phyloP scores from a whole-genome alignment of 306 rosid genomes.

The Prunus davidiana region DNA sequence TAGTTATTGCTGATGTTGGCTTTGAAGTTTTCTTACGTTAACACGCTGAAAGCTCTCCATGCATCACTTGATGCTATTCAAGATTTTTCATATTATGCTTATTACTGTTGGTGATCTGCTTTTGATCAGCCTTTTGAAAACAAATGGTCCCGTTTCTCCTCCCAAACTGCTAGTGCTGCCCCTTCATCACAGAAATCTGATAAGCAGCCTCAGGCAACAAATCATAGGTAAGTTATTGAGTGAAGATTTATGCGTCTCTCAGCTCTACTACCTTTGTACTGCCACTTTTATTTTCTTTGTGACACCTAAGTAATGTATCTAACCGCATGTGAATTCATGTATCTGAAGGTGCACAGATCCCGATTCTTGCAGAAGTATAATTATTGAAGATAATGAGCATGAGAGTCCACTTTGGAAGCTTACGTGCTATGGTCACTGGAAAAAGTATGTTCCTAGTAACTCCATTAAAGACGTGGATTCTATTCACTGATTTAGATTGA shows the following conservation, averaged over 20 bases:
- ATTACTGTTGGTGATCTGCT: slow-evolving; percentile 12
- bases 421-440: slow-evolving; percentile 79
- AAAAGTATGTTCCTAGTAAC: slow-evolving; percentile 42
- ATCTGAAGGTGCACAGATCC: slow-evolving; percentile 81
- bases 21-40: slow-evolving; percentile 12
- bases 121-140: slow-evolving; percentile 69
- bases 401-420: slow-evolving; percentile 92
- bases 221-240: slow-evolving; percentile 59
- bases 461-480: background rate
- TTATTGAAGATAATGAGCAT: slow-evolving; percentile 62
- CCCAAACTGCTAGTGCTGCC: slow-evolving; percentile 31
- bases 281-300: slow-evolving; percentile 12
- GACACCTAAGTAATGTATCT: slow-evolving; percentile 11
- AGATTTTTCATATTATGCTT: background rate
- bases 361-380: slow-evolving; percentile 67
- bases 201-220: slow-evolving; percentile 39
- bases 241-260: slow-evolving; percentile 5
- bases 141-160: slow-evolving; percentile 69
- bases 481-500: background rate
- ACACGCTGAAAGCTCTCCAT: background rate
- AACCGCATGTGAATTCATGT: slow-evolving; percentile 14
- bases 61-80: background rate
- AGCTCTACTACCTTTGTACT: background rate
- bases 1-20: slow-evolving; percentile 12
- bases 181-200: slow-evolving; percentile 42